Conservation (phyloP, 2,329 filamentous ascomycete species). For the Cylindrodendrum hubeiense region DNA sequence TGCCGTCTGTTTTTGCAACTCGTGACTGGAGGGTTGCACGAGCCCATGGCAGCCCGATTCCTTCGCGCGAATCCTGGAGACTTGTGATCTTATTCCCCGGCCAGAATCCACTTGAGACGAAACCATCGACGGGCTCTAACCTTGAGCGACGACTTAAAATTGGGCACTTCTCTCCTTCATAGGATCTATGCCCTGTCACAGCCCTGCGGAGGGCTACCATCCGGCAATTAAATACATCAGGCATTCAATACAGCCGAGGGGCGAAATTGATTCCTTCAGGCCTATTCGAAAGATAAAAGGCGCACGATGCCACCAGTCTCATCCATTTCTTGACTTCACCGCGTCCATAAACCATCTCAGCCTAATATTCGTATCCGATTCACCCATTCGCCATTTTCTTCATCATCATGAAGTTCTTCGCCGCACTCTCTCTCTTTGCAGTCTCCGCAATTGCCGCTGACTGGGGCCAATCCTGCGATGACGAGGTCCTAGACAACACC, state of each 20-base stretch:
- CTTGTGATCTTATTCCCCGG: background rate
- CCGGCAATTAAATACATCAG: background rate
- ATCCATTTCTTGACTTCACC: background rate
- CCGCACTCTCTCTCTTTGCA: constrained; percentile 2
- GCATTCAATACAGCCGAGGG: background rate
- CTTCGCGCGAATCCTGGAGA: background rate
- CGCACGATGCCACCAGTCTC: too few species aligned
- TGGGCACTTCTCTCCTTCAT: background rate
- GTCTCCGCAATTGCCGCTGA: background rate
- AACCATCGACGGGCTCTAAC: background rate
- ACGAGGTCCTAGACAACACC: background rate
- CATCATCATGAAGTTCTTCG: constrained; percentile 22
- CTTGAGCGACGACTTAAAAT: background rate
- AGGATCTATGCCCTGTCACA: background rate
- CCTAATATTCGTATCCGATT: background rate
- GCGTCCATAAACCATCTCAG: background rate
- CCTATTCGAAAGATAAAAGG: background rate
- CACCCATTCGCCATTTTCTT: background rate
- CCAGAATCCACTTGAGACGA: background rate
- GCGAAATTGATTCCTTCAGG: background rate
- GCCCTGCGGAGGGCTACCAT: background rate
- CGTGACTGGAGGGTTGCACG: background rate
- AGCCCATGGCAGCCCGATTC: background rate
- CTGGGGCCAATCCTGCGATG: background rate
- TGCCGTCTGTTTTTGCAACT: background rate